A percentile compares a stretch with the other conserved stretches of the same genome.
phyloP scores from a whole-genome alignment of 371 early-diverging fungal species.

The Ordospora pajunii region DNA sequence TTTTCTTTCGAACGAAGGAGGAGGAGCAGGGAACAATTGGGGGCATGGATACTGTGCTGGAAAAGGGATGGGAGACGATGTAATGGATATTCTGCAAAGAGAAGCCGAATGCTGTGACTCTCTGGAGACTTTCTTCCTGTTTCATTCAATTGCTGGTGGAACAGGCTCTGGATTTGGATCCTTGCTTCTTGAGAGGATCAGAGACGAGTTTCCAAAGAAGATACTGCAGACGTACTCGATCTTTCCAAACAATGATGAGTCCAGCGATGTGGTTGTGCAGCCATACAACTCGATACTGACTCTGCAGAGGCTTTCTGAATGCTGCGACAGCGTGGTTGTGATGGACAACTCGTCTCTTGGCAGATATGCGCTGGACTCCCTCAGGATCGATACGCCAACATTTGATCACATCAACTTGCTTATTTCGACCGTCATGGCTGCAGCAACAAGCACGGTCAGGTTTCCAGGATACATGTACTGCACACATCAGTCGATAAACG shows the following conservation, averaged over 20 bases:
- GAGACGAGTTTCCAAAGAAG: conserved; percentile 86
- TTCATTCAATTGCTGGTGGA: conserved; percentile 86
- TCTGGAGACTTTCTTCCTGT: conserved; percentile 73
- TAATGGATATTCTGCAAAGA: conserved; percentile 80
- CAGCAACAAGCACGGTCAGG: conserved; percentile 87
- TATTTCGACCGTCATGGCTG: conserved; percentile 83
- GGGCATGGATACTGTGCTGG: conserved; percentile 73
- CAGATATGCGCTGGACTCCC: conserved; percentile 77
- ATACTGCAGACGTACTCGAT: conserved; percentile 91
- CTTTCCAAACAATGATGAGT: conserved; percentile 92
- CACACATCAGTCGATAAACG: conserved; percentile 81
- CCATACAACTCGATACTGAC: conserved; percentile 95
- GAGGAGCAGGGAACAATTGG: conserved; percentile 92
- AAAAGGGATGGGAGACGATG: conserved; percentile 69
- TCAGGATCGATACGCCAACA: conserved; percentile 80
- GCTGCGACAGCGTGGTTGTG: conserved; percentile 76
- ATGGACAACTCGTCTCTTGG: conserved; percentile 64
- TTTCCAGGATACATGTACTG: conserved; percentile 98
- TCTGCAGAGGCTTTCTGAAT: conserved; percentile 74
- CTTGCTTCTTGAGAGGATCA: conserved; percentile 71
- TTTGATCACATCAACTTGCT: conserved; percentile 91
- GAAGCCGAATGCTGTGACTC: conserved; percentile 83
- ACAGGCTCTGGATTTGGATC: conserved; percentile 90
- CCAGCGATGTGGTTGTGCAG: conserved; percentile 95
- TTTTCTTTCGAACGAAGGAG: conserved; percentile 73